These are phyloP conservation scores for Aspergillus felis DNA, from an alignment of 2,329 filamentous ascomycete genomes.

Conservation along the genomic window DNA sequence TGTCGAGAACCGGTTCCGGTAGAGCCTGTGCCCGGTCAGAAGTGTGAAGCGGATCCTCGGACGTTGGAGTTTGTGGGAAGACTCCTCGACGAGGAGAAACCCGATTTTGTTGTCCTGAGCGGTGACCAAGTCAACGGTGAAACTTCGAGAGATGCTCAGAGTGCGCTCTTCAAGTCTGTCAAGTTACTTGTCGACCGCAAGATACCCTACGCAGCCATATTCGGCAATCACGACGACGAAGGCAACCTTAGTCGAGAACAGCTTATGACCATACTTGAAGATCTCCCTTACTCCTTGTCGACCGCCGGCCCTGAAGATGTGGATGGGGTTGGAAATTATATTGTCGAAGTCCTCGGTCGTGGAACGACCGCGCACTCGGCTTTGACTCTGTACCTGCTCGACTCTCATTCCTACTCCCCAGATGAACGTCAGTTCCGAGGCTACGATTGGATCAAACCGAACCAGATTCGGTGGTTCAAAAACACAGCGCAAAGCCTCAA, in stretches of 20 bases:
- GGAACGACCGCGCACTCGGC: conserved; percentile 80
- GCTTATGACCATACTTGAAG: conserved; percentile 83
- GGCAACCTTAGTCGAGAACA: conserved; percentile 69
- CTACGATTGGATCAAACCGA: conserved; percentile 95
- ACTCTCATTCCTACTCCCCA: conserved; percentile 87
- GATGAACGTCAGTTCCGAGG: conserved; percentile 85
- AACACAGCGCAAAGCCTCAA: conserved; percentile 70
- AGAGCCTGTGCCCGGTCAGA: conserved; percentile 61
- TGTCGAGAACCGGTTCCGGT: conserved; percentile 85
- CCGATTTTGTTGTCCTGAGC: conserved; percentile 84
- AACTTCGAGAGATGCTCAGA: conserved; percentile 84
- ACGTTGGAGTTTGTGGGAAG: conserved; percentile 84
- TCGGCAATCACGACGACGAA: conserved; percentile 97
- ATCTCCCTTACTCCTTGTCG: conserved; percentile 86
- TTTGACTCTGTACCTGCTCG: conserved; percentile 88
- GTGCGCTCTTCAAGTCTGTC: conserved; percentile 89
- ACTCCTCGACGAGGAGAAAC: conserved; percentile 87
- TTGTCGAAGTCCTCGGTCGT: conserved; percentile 80
- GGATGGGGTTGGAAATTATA: conserved; percentile 92
- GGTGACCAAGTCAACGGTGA: conserved; percentile 97
- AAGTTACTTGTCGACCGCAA: conserved; percentile 79
- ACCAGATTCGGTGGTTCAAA: conserved; percentile 92
- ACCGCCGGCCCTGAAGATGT: conserved; percentile 75
- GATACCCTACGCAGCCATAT: conserved; percentile 89
- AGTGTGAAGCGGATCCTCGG: conserved; percentile 86